Evolutionary conservation across 306 rosid genomes (phyloP).

Genomic region (Castanea sativa): DNA sequence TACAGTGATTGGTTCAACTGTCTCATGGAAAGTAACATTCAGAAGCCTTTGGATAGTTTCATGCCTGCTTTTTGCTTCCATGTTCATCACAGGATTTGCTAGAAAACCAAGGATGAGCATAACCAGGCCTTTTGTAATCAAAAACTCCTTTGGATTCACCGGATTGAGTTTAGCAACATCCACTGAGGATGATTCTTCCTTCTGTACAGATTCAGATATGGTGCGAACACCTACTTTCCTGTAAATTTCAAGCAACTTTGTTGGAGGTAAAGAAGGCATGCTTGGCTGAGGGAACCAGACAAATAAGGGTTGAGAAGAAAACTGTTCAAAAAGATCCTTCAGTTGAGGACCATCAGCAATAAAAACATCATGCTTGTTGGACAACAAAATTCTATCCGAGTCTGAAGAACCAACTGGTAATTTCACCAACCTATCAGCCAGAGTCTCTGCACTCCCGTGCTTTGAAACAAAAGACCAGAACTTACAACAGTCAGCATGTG

Average conservation of each 20-base stretch:
- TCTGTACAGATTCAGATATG: slow-evolving; percentile 52
- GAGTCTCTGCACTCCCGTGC: slow-evolving; percentile 36
- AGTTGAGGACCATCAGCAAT: slow-evolving; percentile 64
- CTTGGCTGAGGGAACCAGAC: slow-evolving; percentile 55
- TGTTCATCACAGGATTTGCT: slow-evolving; percentile 10
- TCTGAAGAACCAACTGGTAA: slow-evolving; percentile 41
- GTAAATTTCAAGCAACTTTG: slow-evolving; percentile 42
- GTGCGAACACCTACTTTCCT: slow-evolving; percentile 47
- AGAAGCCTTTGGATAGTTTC: no score
- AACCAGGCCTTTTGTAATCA: slow-evolving; percentile 42
- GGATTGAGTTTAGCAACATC: not conserved
- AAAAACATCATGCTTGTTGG: slow-evolving; percentile 45
- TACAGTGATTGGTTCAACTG: not conserved
- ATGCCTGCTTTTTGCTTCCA: no score
- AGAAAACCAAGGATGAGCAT: slow-evolving; percentile 66
- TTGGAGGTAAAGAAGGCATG: no score
- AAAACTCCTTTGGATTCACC: slow-evolving; percentile 20
- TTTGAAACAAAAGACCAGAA: slow-evolving; percentile 55
- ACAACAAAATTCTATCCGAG: slow-evolving; percentile 33
- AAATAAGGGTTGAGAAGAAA: slow-evolving; percentile 36
- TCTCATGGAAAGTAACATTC: no score
- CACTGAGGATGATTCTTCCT: slow-evolving; percentile 27
- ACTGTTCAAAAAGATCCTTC: slow-evolving; percentile 51
- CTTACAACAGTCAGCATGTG: slow-evolving; percentile 47
- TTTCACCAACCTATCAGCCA: slow-evolving; percentile 40